A percentile compares a stretch with the other conserved stretches of the same genome.
Evolutionary conservation across 352 stramenopile species (phyloP).

Genomic region (Pythium periplocum): DNA sequence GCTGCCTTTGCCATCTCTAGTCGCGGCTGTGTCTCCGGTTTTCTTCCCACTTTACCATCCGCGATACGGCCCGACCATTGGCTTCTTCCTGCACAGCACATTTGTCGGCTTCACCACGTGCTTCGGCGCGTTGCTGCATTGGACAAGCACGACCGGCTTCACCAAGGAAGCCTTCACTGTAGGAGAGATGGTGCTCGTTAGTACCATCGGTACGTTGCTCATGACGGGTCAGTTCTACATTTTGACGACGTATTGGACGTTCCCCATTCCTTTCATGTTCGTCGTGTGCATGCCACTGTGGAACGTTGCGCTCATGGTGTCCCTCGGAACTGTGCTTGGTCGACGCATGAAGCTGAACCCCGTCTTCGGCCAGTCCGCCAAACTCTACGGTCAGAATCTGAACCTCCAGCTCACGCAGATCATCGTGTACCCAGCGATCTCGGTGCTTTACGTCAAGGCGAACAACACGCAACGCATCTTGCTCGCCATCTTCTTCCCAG

Average conservation of each 20-base stretch:
- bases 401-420: background rate
- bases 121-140: too few species aligned
- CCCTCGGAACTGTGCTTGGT: background rate
- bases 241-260: too few species aligned
- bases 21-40: background rate
- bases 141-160: too few species aligned
- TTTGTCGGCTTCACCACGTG: too few species aligned
- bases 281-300: background rate
- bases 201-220: too few species aligned
- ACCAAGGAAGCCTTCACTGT: too few species aligned
- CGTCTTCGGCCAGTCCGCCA: background rate
- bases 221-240: too few species aligned
- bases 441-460: background rate
- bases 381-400: background rate
- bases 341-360: background rate
- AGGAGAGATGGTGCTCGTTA: too few species aligned
- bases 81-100: too few species aligned
- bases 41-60: conserved; percentile 6
- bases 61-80: conserved; percentile 1
- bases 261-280: background rate
- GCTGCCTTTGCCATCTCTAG: conserved; percentile 1
- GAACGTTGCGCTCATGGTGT: background rate
- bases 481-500: background rate
- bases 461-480: background rate
- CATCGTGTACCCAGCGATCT: background rate